Percentiles rank a stretch among this genome's conserved stretches.
These are phyloP conservation scores for Candida maris DNA, from an alignment of 805 yeast species.

Conservation along the genomic window DNA sequence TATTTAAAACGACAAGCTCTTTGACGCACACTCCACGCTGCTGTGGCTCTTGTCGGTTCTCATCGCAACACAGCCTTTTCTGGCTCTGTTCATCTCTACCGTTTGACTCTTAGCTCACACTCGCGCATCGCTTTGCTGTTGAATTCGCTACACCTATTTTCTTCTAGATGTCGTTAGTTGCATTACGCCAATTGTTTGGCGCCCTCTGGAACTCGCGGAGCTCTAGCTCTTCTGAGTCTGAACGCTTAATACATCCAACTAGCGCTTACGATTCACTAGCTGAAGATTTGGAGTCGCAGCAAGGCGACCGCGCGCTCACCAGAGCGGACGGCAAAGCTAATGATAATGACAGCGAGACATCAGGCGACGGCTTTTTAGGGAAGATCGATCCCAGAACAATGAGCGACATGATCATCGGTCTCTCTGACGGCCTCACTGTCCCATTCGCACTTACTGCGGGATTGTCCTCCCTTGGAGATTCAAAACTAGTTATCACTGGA, in stretches of 20 bases:
- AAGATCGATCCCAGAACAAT: conserved; percentile 85
- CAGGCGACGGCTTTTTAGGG: conserved; percentile 35
- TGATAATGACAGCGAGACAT: conserved; percentile 3
- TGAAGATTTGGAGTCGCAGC: conserved; percentile 11
- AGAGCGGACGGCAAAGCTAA: conserved; percentile 3
- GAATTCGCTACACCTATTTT: too few relatives aligned
- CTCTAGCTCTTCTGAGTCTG: background rate
- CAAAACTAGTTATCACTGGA: conserved; percentile 91
- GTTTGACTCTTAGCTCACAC: too few relatives aligned
- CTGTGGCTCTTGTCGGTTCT: too few relatives aligned
- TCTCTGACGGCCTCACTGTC: conserved; percentile 93
- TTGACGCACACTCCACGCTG: too few relatives aligned
- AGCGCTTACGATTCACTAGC: conserved; percentile 13
- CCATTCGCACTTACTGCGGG: conserved; percentile 99
- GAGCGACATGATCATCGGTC: conserved; percentile 90
- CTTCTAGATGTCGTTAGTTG: conserved; percentile 1
- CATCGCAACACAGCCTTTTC: too few relatives aligned
- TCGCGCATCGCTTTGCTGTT: too few relatives aligned
- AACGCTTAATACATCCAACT: conserved; percentile 5
- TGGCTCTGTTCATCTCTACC: too few relatives aligned
- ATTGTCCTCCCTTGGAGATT: conserved; percentile 81
- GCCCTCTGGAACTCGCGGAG: background rate
- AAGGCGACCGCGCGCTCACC: background rate
- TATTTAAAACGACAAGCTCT: too few relatives aligned
- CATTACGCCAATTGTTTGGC: background rate